Evolutionary conservation across 805 yeast genomes (phyloP), one percentile per base, ranked within the genome.

Genomic region (Yarrowia sp.): DNA sequence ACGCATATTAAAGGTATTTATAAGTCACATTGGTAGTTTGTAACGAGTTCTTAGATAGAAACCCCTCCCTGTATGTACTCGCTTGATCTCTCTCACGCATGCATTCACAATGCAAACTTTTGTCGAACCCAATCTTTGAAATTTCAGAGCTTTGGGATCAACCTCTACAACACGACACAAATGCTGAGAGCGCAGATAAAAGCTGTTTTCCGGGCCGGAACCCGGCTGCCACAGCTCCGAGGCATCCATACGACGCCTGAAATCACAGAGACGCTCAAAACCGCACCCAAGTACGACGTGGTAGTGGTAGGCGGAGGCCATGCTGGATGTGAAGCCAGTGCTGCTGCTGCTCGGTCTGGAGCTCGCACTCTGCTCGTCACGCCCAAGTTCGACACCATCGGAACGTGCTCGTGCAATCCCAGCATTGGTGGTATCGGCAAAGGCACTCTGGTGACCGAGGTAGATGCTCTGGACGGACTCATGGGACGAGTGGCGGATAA

Each of bases 371-470:
- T 85, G 1, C 76, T 94, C 25, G 78, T 94, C 1, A 92, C 99
- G 0, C 98, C 97, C 1, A 81, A 78, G 47, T 69, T 84, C 32
- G 71, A 78, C 27, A 88, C 90, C 69, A 85, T 94, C 13, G 99
- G 99, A 0, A 88, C 96, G 0, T 94, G 97, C 19, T 90, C 97
- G 1, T 94, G 99, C 73, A 94, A 94, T 71, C 99, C 99, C 9
- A 91, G 89, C 42, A 89, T 91, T 87, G 99, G 99, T 35, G 99
- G 99, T 65, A 92, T 94, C 62, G 99, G 99, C 0, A 94, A 94
- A 70, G 99, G 99, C 14, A 93, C 97, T 0, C 76, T 94, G 41
- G 76, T 94, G 36, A 81, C 90, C 66, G 99, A 94, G 74, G 90
- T 94, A 13, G 99, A 94, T 77, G 98, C 99, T 0, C 76, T 94